Conservation (phyloP, 257 asterid genomes). For the Fraxinus pennsylvanica region DNA sequence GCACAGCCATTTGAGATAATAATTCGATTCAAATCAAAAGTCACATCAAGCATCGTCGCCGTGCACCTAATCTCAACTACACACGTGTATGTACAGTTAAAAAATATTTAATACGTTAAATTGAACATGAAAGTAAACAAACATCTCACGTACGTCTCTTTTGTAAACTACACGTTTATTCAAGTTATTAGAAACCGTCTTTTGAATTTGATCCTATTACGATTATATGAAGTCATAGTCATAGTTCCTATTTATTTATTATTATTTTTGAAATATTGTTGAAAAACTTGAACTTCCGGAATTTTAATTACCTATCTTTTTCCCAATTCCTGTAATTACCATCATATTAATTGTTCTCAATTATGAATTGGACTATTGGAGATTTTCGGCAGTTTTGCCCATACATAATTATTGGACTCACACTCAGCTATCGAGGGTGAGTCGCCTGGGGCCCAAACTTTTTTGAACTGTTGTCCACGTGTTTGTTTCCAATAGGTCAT, state of each 20-base stretch:
- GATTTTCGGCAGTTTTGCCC: conserved; percentile 36
- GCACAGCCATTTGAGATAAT: conserved; percentile 25
- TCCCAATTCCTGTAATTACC: not conserved
- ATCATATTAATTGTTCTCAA: not conserved
- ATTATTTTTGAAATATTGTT: no score
- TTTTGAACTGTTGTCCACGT: conserved; percentile 29
- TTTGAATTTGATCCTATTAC: no score
- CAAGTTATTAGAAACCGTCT: no score
- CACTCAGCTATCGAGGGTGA: conserved; percentile 17
- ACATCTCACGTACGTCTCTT: not conserved
- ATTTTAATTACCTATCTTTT: not conserved
- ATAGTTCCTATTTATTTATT: no score
- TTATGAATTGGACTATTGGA: not conserved
- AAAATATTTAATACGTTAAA: not conserved
- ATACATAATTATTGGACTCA: conserved; percentile 33
- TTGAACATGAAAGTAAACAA: no score
- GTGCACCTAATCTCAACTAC: conserved; percentile 19
- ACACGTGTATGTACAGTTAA: conserved; percentile 29
- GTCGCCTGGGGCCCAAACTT: not conserved
- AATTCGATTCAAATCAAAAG: conserved; percentile 4
- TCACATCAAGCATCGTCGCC: not conserved
- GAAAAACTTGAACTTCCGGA: not conserved
- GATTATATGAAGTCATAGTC: no score
- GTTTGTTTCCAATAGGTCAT: conserved; percentile 23
- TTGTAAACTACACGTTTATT: not conserved